Evolutionary conservation across 2,329 filamentous ascomycete genomes (phyloP).

Genomic region (Thelonectria blattea): DNA sequence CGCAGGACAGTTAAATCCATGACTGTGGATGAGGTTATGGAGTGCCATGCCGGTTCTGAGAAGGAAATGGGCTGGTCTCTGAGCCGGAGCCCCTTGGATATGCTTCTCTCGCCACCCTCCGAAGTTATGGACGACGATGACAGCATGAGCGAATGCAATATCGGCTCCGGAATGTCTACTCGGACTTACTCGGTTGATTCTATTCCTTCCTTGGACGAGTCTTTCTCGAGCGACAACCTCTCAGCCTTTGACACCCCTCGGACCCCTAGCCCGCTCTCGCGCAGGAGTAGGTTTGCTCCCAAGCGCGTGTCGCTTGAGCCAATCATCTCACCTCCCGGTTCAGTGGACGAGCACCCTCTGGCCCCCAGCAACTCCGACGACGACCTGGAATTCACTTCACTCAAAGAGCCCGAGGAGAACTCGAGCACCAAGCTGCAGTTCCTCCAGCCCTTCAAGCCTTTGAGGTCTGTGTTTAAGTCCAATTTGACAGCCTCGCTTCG

Average conservation of each 20-base stretch:
- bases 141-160: constrained; percentile 58
- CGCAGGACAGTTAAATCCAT: constrained; percentile 42
- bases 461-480: constrained; percentile 68
- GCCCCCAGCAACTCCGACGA: constrained; percentile 41
- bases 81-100: constrained; percentile 61
- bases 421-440: constrained; percentile 43
- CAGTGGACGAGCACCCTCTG: constrained; percentile 58
- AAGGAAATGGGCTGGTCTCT: constrained; percentile 64
- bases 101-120: constrained; percentile 67
- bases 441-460: constrained; percentile 52
- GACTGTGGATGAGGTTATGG: constrained; percentile 63
- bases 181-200: constrained; percentile 66
- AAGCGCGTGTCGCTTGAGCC: constrained; percentile 59
- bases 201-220: constrained; percentile 64
- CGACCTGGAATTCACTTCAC: constrained; percentile 58
- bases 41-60: constrained; percentile 60
- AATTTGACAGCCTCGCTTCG: constrained; percentile 72
- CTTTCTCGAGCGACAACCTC: constrained; percentile 55
- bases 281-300: constrained; percentile 45
- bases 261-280: constrained; percentile 44
- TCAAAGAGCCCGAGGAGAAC: constrained; percentile 47
- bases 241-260: constrained; percentile 58
- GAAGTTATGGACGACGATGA: constrained; percentile 57
- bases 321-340: constrained; percentile 61
- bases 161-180: constrained; percentile 59